phyloP scores from a whole-genome alignment of 2,329 filamentous ascomycete genomes.

The Aspergillus sp. region DNA sequence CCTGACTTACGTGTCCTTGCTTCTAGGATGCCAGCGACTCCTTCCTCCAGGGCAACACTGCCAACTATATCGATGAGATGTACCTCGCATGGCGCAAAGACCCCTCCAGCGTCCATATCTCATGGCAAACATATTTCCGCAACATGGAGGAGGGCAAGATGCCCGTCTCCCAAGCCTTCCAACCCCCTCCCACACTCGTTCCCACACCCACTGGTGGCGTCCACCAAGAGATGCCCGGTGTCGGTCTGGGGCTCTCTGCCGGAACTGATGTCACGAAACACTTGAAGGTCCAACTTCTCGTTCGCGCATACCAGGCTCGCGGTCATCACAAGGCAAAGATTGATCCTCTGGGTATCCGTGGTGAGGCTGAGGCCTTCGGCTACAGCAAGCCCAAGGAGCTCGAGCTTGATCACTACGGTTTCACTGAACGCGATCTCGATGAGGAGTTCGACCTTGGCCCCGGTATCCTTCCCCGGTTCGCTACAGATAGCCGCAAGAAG shows the following conservation, averaged over 20 bases:
- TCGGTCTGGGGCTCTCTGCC: constrained; percentile 67
- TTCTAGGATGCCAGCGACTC: constrained; percentile 87
- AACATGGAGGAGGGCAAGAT: constrained; percentile 99
- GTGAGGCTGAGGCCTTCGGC: constrained; percentile 79
- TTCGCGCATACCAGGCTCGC: constrained; percentile 95
- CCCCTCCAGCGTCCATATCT: constrained; percentile 90
- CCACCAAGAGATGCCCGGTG: constrained; percentile 71
- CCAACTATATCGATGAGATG: constrained; percentile 99
- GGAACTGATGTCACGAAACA: constrained; percentile 91
- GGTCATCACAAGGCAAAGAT: constrained; percentile 99
- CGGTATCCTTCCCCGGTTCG: constrained; percentile 93
- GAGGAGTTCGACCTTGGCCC: constrained; percentile 90
- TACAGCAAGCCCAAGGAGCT: constrained; percentile 91
- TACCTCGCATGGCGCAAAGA: constrained; percentile 97
- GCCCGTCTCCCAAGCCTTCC: constrained; percentile 96
- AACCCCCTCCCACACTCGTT: constrained; percentile 89
- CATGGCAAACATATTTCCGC: constrained; percentile 99
- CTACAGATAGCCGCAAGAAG: constrained; percentile 83
- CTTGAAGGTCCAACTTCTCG: constrained; percentile 95
- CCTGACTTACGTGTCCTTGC: constrained; percentile 27
- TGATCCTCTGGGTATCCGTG: constrained; percentile 91
- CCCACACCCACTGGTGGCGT: constrained; percentile 80
- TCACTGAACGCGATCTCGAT: constrained; percentile 91
- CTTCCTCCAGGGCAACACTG: constrained; percentile 94
- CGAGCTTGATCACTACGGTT: constrained; percentile 90